Conservation (phyloP, 768 basidiomycete species). For the Phlebiopsis gigantea region DNA sequence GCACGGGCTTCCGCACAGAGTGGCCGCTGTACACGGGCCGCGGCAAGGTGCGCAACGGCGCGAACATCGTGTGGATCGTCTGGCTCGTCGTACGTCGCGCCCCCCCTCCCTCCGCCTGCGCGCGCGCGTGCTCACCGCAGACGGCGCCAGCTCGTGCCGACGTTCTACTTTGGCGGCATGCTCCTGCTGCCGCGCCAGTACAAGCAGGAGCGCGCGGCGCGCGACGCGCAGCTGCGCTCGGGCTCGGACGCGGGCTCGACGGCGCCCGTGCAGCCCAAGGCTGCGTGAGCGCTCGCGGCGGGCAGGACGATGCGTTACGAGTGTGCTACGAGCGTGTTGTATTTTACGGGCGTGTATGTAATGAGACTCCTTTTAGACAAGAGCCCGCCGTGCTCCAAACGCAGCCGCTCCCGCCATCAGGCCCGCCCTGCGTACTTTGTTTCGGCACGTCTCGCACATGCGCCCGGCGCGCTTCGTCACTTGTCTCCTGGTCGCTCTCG, state of each 20-base stretch:
- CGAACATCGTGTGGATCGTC: slow-evolving; percentile 27
- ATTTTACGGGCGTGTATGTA: too few relatives aligned
- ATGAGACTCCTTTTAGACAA: too few relatives aligned
- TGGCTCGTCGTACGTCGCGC: slow-evolving; percentile 48
- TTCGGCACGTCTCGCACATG: too few relatives aligned
- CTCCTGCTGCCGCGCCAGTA: slow-evolving; percentile 27
- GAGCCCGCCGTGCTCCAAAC: too few relatives aligned
- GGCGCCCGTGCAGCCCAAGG: neutral
- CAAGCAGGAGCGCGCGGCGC: slow-evolving; percentile 20
- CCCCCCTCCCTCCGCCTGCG: slow-evolving; percentile 25
- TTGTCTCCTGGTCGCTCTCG: too few relatives aligned
- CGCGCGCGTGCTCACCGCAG: neutral
- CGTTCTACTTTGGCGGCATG: slow-evolving; percentile 25
- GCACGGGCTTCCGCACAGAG: slow-evolving; percentile 37
- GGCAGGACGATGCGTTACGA: too few relatives aligned
- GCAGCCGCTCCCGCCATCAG: too few relatives aligned
- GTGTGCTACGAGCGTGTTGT: too few relatives aligned
- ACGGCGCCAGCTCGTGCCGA: slow-evolving; percentile 25
- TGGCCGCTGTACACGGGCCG: slow-evolving; percentile 26
- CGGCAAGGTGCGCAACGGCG: slow-evolving; percentile 17
- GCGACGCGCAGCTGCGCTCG: neutral
- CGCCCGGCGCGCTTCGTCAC: too few relatives aligned
- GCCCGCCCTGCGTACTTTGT: too few relatives aligned
- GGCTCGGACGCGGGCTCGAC: neutral
- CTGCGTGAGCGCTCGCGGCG: too few relatives aligned